phyloP scores from a whole-genome alignment of 2,329 filamentous ascomycete genomes.

The Lachnellula hyalina region DNA sequence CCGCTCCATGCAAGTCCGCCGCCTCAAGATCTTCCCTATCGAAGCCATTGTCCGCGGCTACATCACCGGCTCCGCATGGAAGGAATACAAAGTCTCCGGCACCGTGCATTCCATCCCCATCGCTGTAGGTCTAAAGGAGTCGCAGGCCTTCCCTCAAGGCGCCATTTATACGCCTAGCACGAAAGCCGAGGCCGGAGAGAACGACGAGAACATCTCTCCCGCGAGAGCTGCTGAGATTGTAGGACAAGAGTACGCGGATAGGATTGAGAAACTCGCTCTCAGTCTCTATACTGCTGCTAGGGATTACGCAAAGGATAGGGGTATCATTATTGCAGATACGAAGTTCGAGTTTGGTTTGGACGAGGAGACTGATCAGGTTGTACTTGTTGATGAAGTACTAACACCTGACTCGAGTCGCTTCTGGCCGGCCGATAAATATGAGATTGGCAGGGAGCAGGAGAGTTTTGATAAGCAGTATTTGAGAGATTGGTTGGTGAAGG shows the following conservation, averaged over 20 bases:
- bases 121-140: slow-evolving; percentile 53
- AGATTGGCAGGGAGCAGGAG: slow-evolving; percentile 67
- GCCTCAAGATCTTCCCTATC: slow-evolving; percentile 58
- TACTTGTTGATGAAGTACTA: slow-evolving; percentile 67
- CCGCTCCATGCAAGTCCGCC: slow-evolving; percentile 62
- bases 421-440: slow-evolving; percentile 72
- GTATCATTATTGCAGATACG: slow-evolving; percentile 69
- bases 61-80: slow-evolving; percentile 68
- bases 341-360: slow-evolving; percentile 71
- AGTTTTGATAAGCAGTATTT: slow-evolving; percentile 88
- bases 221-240: slow-evolving; percentile 44
- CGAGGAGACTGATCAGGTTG: slow-evolving; percentile 51
- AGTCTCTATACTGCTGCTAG: slow-evolving; percentile 53
- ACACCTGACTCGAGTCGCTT: slow-evolving; percentile 82
- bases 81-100: slow-evolving; percentile 57
- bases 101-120: slow-evolving; percentile 62
- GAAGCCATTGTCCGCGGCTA: slow-evolving; percentile 71
- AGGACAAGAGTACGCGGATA: slow-evolving; percentile 52
- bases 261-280: slow-evolving; percentile 54
- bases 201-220: slow-evolving; percentile 66
- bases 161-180: slow-evolving; percentile 64
- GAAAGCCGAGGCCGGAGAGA: slow-evolving; percentile 60
- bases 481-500: slow-evolving; percentile 71
- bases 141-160: slow-evolving; percentile 51
- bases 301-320: slow-evolving; percentile 49